phyloP scores from a whole-genome alignment of 768 basidiomycete species.

The Boletus rubropictus region DNA sequence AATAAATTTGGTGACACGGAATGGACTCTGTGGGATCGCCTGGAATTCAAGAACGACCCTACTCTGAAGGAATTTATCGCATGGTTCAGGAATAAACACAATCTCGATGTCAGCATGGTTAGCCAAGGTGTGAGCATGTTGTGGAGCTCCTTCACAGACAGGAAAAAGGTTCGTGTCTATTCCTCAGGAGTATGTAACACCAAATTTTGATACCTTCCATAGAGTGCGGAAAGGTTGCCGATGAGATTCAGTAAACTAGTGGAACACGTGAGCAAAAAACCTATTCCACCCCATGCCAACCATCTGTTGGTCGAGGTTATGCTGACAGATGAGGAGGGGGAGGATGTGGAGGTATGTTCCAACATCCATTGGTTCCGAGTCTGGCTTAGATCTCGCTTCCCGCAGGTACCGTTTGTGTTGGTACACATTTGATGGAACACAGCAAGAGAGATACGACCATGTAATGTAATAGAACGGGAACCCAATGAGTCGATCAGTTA shows the following conservation, averaged over 20 bases:
- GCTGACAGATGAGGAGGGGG: slow-evolving; percentile 85
- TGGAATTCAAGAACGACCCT: slow-evolving; percentile 87
- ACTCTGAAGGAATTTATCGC: slow-evolving; percentile 78
- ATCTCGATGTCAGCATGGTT: slow-evolving; percentile 89
- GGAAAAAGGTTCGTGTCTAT: slow-evolving; percentile 68
- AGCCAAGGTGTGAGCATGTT: slow-evolving; percentile 97
- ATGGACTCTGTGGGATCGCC: slow-evolving; percentile 98
- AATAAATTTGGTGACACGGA: slow-evolving; percentile 82
- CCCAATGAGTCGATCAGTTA: neutral
- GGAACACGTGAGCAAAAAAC: slow-evolving; percentile 92
- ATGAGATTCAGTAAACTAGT: slow-evolving; percentile 91
- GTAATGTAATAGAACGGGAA: slow-evolving; percentile 11
- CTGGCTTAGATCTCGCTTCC: neutral
- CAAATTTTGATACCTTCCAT: slow-evolving; percentile 9
- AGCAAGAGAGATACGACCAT: neutral
- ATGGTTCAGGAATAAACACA: slow-evolving; percentile 81
- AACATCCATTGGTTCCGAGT: neutral
- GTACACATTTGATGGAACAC: slow-evolving; percentile 47
- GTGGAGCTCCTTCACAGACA: slow-evolving; percentile 90
- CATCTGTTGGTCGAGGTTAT: slow-evolving; percentile 91
- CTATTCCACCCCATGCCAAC: slow-evolving; percentile 75
- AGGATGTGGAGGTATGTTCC: slow-evolving; percentile 82
- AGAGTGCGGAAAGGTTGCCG: slow-evolving; percentile 83
- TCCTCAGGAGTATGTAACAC: neutral
- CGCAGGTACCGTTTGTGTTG: slow-evolving; percentile 78